phyloP scores from a whole-genome alignment of 2,329 filamentous ascomycete genomes.

The Falciphora oryzae region DNA sequence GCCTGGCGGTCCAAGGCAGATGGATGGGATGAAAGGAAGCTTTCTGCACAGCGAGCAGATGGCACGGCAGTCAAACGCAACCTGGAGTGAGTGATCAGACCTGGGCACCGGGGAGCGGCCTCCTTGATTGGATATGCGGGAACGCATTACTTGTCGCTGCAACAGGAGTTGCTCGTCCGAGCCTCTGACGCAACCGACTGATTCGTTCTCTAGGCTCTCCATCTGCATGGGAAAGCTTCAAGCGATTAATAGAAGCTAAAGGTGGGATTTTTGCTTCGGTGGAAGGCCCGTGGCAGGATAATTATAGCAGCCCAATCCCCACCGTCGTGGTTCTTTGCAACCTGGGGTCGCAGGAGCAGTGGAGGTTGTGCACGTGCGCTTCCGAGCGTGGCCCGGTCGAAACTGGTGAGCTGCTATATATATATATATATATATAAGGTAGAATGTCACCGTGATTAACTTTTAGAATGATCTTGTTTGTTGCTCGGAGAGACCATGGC shows the following conservation, averaged over 20 bases:
- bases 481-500: too few relatives aligned
- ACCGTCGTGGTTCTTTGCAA: too few relatives aligned
- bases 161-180: neutral
- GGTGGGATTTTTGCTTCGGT: neutral
- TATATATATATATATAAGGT: too few relatives aligned
- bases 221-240: neutral
- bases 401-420: too few relatives aligned
- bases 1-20: too few relatives aligned
- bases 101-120: too few relatives aligned
- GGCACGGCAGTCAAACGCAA: neutral
- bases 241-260: neutral
- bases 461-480: too few relatives aligned
- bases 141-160: too few relatives aligned
- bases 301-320: neutral
- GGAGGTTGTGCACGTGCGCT: neutral
- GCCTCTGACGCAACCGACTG: neutral
- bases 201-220: neutral
- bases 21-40: neutral
- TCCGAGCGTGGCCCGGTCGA: too few relatives aligned
- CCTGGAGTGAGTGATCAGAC: too few relatives aligned
- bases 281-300: neutral
- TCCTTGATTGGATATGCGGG: too few relatives aligned
- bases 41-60: neutral
- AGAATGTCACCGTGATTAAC: too few relatives aligned
- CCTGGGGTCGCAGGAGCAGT: neutral